Base-by-base conservation (phyloP, 352 stramenopile genomes). In the Phytopythium delawarense region DNA sequence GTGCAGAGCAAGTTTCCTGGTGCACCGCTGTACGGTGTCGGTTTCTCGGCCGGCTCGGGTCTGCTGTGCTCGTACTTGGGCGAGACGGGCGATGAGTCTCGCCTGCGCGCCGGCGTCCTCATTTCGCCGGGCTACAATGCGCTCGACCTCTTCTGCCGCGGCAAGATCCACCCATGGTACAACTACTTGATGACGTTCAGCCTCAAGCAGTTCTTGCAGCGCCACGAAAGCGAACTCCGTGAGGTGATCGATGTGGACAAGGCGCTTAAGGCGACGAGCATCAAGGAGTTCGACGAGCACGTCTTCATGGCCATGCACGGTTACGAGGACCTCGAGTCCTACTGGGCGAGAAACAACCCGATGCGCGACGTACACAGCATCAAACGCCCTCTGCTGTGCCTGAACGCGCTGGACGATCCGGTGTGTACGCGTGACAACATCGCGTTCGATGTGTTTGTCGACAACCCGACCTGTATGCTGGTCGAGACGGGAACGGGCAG, bases 241-340 rank as follows among this genome's bases (percentile, higher is more conserved):
- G n/a, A n/a, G n/a, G n/a, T n/a, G n/a, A n/a, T n/a, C n/a, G n/a
- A n/a, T n/a, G n/a, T n/a, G n/a, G n/a, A n/a, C n/a, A n/a, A 53
- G 18, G 82, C 79, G 37, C 57, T 94, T 2, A 65, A 66, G 46
- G 77, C 82, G 18, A 84, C 62, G 2, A 85, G 62, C 8, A 84
- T 94, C 51, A 62, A 71, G 5, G 78, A 91, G 62, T 92, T 94
- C 54, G 84, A 94, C 55, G 62, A 81, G 49, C 84, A 80, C 30
- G 82, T 94, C 60, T 94, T 85, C 75, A 89, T 90, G 72, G 84
- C 78, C 45, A 84, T 94, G 70, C 79, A 94, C 64, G 84, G 82
- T 6, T 92, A 90, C 59, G 59, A 64, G 3, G 72, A 87, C 59
- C 46, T 91, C 7, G 79, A 88, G 54, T 46, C 67, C 16, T 94